phyloP scores from a whole-genome alignment of 768 basidiomycete species.

The Auriscalpium vulgare region DNA sequence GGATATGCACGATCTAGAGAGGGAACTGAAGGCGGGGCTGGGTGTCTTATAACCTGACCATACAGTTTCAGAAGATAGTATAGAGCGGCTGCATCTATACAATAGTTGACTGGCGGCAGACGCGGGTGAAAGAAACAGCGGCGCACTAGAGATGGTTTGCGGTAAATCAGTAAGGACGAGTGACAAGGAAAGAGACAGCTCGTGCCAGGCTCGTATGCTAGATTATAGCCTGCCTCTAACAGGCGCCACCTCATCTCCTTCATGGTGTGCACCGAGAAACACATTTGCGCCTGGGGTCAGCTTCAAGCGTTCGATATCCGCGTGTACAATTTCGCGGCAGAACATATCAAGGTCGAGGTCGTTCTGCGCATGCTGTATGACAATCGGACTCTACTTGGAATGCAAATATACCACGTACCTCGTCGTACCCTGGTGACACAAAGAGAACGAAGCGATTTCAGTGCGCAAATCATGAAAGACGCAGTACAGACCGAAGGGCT shows the following conservation, averaged over 20 bases:
- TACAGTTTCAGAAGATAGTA: no score
- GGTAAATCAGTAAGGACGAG: no score
- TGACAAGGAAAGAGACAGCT: no score
- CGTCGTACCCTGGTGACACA: conserved; percentile 43
- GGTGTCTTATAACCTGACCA: conserved; percentile 33
- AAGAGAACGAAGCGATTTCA: neutral
- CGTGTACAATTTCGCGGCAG: conserved; percentile 46
- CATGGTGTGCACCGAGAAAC: conserved; percentile 28
- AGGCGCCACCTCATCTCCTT: neutral
- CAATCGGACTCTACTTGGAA: neutral
- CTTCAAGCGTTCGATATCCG: conserved; percentile 50
- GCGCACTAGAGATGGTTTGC: no score
- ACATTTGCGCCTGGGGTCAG: conserved; percentile 43
- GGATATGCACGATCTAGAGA: conserved; percentile 42
- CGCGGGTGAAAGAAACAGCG: no score
- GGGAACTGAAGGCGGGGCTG: conserved; percentile 56
- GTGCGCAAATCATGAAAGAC: neutral
- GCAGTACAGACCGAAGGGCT: conserved; percentile 47
- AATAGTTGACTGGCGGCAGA: no score
- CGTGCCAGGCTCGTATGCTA: no score
- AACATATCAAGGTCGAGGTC: conserved; percentile 63
- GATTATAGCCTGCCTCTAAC: no score
- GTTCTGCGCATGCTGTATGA: conserved; percentile 32
- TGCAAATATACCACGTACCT: conserved; percentile 28
- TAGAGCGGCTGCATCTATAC: no score